phyloP scores from a whole-genome alignment of 2,329 filamentous ascomycete species.

The Coniosporium tulheliwenetii region DNA sequence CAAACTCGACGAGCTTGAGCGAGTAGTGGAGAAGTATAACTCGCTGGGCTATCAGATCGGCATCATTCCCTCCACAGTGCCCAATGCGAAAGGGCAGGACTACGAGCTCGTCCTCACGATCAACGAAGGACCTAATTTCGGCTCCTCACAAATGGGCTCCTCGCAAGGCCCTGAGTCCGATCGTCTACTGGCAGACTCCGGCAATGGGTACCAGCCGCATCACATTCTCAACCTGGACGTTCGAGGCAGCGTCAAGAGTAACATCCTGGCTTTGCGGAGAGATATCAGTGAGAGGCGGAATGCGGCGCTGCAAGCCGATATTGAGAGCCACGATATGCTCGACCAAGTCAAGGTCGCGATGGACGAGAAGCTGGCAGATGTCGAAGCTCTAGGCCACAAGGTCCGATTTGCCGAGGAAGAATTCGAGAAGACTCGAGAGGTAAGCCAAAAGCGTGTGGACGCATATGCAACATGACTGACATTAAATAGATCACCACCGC shows the following conservation, averaged over 20 bases:
- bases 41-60: conserved; percentile 86
- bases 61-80: conserved; percentile 69
- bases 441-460: conserved; percentile 9
- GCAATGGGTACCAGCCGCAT: conserved; percentile 76
- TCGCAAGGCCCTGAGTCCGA: conserved; percentile 43
- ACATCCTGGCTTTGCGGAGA: conserved; percentile 64
- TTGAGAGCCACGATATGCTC: conserved; percentile 85
- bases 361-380: conserved; percentile 84
- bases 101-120: conserved; percentile 78
- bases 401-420: conserved; percentile 82
- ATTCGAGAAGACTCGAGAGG: conserved; percentile 84
- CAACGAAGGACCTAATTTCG: conserved; percentile 62
- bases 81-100: conserved; percentile 70
- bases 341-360: conserved; percentile 94
- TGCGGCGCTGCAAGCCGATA: conserved; percentile 70
- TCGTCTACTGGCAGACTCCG: conserved; percentile 64
- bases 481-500: conserved; percentile 48
- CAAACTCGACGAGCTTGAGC: conserved; percentile 85
- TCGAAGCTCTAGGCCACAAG: conserved; percentile 79
- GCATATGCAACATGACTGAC: background rate
- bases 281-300: conserved; percentile 84
- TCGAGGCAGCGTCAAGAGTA: conserved; percentile 64
- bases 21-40: conserved; percentile 81
- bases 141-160: conserved; percentile 33
- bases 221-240: conserved; percentile 84